phyloP scores from a whole-genome alignment of 2,329 filamentous ascomycete genomes.

The Colletotrichum lentis region DNA sequence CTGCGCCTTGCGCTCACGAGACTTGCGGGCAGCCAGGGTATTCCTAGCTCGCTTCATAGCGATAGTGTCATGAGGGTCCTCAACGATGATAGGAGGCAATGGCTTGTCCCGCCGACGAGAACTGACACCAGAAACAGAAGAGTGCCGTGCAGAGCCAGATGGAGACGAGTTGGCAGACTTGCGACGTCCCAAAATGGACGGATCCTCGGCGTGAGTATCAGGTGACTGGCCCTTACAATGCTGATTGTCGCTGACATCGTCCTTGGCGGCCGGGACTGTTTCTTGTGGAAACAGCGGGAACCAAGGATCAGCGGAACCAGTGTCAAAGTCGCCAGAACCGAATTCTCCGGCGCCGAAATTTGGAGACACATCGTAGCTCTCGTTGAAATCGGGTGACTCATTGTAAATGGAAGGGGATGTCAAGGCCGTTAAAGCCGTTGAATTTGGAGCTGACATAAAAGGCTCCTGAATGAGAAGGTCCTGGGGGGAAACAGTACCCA shows the following conservation, averaged over 20 bases:
- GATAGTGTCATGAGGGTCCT: slow-evolving; percentile 76
- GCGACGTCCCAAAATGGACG: slow-evolving; percentile 53
- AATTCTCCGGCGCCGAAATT: slow-evolving; percentile 72
- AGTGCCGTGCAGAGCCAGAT: slow-evolving; percentile 64
- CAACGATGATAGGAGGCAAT: slow-evolving; percentile 78
- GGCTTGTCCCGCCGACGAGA: slow-evolving; percentile 82
- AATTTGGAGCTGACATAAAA: slow-evolving; percentile 80
- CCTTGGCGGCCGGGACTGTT: slow-evolving; percentile 28
- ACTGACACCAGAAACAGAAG: slow-evolving; percentile 73
- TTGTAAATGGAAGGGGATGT: slow-evolving; percentile 84
- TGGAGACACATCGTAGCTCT: slow-evolving; percentile 80
- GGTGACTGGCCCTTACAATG: slow-evolving; percentile 50
- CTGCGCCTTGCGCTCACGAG: slow-evolving; percentile 83
- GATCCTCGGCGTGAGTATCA: slow-evolving; percentile 56
- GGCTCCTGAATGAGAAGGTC: slow-evolving; percentile 77
- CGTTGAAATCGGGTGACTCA: slow-evolving; percentile 76
- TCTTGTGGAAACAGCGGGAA: slow-evolving; percentile 75
- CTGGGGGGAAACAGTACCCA: slow-evolving; percentile 83
- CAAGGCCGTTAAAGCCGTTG: slow-evolving; percentile 80
- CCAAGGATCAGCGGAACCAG: slow-evolving; percentile 67
- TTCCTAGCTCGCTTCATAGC: slow-evolving; percentile 94
- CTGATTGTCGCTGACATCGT: slow-evolving; percentile 38
- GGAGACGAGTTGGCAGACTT: slow-evolving; percentile 58
- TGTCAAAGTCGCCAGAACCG: slow-evolving; percentile 62
- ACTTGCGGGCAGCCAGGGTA: slow-evolving; percentile 91